Percentiles rank a stretch among this genome's conserved stretches.
Evolutionary conservation across 331 rosid genomes (phyloP).

Genomic region (Saraca asoca): DNA sequence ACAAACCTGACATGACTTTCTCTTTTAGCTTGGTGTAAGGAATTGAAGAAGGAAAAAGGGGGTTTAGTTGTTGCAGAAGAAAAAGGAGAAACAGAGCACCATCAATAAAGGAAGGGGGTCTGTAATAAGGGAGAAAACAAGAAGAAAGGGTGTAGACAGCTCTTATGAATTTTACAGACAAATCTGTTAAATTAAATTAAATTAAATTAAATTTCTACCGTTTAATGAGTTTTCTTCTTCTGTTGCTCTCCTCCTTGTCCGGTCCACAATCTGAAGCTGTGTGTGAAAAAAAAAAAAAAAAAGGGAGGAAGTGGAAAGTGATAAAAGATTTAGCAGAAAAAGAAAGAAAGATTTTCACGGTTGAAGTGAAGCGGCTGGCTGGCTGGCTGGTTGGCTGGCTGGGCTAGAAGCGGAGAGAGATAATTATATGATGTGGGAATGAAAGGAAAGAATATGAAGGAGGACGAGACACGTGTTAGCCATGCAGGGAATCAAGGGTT

Average conservation of each 20-base stretch:
- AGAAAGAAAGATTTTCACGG: slow-evolving; percentile 35
- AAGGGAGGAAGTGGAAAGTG: slow-evolving; percentile 36
- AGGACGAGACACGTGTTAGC: slow-evolving; percentile 49
- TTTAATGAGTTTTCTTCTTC: slow-evolving; percentile 40
- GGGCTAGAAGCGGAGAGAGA: no score
- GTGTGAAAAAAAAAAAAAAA: slow-evolving; percentile 1
- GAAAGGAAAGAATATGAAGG: slow-evolving; percentile 8
- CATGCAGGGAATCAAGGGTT: slow-evolving; percentile 50
- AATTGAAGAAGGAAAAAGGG: slow-evolving; percentile 42
- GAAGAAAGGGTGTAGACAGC: slow-evolving; percentile 32
- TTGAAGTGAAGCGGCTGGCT: no score
- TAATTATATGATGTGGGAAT: neutral
- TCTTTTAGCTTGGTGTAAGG: slow-evolving; percentile 26
- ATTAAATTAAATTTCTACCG: neutral
- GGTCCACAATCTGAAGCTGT: neutral
- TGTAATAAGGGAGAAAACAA: slow-evolving; percentile 46
- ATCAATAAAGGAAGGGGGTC: slow-evolving; percentile 48
- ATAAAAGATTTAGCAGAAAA: no score
- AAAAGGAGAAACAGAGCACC: slow-evolving; percentile 60
- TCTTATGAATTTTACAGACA: slow-evolving; percentile 54
- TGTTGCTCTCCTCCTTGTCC: slow-evolving; percentile 3
- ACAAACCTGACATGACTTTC: slow-evolving; percentile 85
- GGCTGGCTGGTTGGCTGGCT: no score
- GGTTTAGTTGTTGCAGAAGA: slow-evolving; percentile 48
- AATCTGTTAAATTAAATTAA: neutral